Evolutionary conservation across 371 early-diverging fungal species (phyloP), one percentile per base, ranked within the genome.

Genomic region (Mucor irregularis): DNA sequence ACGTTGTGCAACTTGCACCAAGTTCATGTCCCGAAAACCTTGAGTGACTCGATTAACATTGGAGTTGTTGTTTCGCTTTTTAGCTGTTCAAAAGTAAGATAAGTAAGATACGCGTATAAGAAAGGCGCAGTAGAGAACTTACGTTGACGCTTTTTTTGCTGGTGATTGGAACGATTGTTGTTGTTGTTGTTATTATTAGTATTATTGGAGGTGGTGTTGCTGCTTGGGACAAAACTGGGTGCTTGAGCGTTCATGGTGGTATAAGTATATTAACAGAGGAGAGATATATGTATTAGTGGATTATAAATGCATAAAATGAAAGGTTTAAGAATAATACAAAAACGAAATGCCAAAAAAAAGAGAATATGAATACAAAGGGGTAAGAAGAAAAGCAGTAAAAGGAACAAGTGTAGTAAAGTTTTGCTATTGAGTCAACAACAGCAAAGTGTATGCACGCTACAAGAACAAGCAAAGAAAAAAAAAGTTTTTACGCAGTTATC

Each of bases 191-290:
- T 59, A 17, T 26, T 46, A 4, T 53, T 60, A 30, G 48, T 53
- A 31, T 45, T 33, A 38, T 22, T 24, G 17, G 56, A 13, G 17
- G 11, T 16, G 19, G 16, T 53, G n/a, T 47, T 39, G 17, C 38
- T 28, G 21, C 37, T 40, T 28, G 64, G 64, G 39, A 59, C 56
- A 58, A 64, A 64, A 55, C 43, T 59, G 13, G 64, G 55, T 49
- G 64, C 64, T 28, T 53, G 16, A n/a, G 55, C 64, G 29, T 64
- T 64, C 64, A 64, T 64, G 42, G 13, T 42, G 39, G n/a, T n/a
- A n/a, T n/a, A n/a, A n/a, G n/a, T n/a, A n/a, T n/a, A n/a, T n/a
- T n/a, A n/a, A n/a, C n/a, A n/a, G n/a, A n/a, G n/a, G n/a, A n/a
- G n/a, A n/a, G n/a, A n/a, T n/a, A n/a, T n/a, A n/a, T n/a, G n/a